These are phyloP conservation scores for Penicillium canariense DNA, from an alignment of 495 filamentous ascomycete genomes.

Conservation along the genomic window DNA sequence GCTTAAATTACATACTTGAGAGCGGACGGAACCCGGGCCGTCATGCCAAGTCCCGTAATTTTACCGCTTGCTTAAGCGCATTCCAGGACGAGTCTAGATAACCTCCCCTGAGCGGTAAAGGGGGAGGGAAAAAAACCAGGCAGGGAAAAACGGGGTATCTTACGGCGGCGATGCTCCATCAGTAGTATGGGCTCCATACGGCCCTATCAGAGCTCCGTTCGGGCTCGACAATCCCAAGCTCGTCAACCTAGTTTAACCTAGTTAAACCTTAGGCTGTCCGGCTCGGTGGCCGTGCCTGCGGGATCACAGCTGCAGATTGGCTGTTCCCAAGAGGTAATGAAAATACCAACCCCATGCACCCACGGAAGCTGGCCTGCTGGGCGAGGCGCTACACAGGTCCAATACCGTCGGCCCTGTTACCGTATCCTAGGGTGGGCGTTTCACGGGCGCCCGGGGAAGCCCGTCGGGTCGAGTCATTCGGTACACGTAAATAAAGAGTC, in stretches of 20 bases:
- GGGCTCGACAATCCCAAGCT: neutral
- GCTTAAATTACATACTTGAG: neutral
- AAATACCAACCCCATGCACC: neutral
- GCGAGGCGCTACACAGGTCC: neutral
- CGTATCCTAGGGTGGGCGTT: constrained; percentile 7
- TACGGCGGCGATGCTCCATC: neutral
- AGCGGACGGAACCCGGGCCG: neutral
- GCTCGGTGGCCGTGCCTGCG: neutral
- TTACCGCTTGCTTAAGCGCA: constrained; percentile 28
- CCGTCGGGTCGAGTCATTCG: constrained; percentile 1
- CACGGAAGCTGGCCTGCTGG: neutral
- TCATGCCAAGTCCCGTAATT: constrained; percentile 22
- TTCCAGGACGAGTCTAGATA: constrained; percentile 29
- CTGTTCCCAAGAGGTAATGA: neutral
- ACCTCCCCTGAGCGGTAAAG: constrained; percentile 15
- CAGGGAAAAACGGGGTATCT: neutral
- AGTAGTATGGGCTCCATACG: neutral
- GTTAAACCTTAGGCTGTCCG: neutral
- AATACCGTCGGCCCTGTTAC: neutral
- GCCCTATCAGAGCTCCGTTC: neutral
- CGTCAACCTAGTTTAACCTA: neutral
- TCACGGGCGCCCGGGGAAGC: constrained; percentile 6
- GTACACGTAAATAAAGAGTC: neutral
- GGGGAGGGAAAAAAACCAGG: constrained; percentile 7
- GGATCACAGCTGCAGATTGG: neutral